Percentiles rank a stretch among this genome's conserved stretches.
These are phyloP conservation scores for Hortiboletus campestris DNA, from an alignment of 768 basidiomycete species.

Conservation along the genomic window DNA sequence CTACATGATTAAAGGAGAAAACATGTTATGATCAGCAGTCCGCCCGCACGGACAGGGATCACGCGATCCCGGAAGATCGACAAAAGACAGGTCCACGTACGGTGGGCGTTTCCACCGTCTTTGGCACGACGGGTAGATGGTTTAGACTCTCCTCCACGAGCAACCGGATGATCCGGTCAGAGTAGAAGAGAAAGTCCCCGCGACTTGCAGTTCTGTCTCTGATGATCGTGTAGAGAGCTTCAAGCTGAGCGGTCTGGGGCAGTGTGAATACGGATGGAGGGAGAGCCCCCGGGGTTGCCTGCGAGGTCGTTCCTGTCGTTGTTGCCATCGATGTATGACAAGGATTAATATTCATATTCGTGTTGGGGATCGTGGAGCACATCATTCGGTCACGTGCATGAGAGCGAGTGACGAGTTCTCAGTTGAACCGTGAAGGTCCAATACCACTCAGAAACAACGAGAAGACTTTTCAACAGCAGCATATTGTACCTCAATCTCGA, in stretches of 20 bases:
- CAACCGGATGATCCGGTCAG: conserved; percentile 84
- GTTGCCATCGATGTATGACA: conserved; percentile 13
- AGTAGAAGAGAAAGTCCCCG: conserved; percentile 96
- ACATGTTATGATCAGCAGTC: neutral
- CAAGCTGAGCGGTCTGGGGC: conserved; percentile 88
- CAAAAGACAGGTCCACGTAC: no score
- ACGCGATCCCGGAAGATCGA: neutral
- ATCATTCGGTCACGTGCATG: no score
- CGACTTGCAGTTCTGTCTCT: conserved; percentile 82
- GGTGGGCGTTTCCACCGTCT: conserved; percentile 80
- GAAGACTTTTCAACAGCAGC: no score
- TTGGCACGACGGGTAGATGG: conserved; percentile 73
- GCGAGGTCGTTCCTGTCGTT: conserved; percentile 26
- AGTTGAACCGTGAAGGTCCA: no score
- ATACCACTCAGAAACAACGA: no score
- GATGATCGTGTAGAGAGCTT: conserved; percentile 94
- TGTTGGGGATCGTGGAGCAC: no score
- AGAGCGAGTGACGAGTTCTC: no score
- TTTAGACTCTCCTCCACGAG: conserved; percentile 88
- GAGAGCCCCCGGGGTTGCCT: conserved; percentile 40
- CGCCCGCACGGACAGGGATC: neutral
- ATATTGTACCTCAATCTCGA: no score
- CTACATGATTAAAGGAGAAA: conserved; percentile 31
- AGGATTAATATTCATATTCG: neutral
- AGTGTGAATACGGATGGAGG: conserved; percentile 87